Evolutionary conservation across 768 basidiomycete species (phyloP), one percentile per base, ranked within the genome.

Genomic region (Suillus occidentalis): DNA sequence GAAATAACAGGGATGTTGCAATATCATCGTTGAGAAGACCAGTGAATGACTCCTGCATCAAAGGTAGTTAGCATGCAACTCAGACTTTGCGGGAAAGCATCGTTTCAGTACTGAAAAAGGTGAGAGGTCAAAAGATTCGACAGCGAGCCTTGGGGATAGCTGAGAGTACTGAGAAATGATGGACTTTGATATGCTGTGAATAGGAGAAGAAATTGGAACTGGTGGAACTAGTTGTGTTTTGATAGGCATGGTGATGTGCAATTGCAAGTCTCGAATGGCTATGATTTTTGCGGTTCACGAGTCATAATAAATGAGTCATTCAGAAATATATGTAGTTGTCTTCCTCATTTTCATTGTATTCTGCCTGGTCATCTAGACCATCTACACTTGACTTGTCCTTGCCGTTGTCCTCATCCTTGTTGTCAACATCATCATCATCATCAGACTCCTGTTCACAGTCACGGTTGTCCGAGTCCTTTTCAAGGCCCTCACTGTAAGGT

Each of bases 1-100:
- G 62, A 20, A 70, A 65, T 14, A 34, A 47, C 45, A 61, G 16
- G 16, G 34, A n/a, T 40, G 57, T 43, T 36, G 57, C 22, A 61
- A 69, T 74, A 13, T 71, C 68, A 13, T 70, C 70, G 10, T 73
- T 72, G 50, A 79, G 71, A 12, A 78, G 58, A 50, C 73, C 74
- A 12, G 69, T 65, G 61, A 80, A 79, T 49, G 75, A 77, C 55
- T 74, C 74, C 78, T 80, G 39, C 53, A 53, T 40, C 42, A 49
- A 67, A 36, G 22, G 14, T n/a, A 34, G 16, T 28, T 39, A 25
- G 61, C 57, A 34, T 52, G 39, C 36, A n/a, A 31, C 36, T 20
- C 49, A 18, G n/a, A 34, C 42, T 18, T 36, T 50, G n/a, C 4
- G 39, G 39, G 3, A n/a, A 37, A 34, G 67, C 57, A 61, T 22